Evolutionary conservation across 139 green algal genomes (phyloP), one percentile per base, ranked within the genome.

Genomic region (Dunaliella sp.): DNA sequence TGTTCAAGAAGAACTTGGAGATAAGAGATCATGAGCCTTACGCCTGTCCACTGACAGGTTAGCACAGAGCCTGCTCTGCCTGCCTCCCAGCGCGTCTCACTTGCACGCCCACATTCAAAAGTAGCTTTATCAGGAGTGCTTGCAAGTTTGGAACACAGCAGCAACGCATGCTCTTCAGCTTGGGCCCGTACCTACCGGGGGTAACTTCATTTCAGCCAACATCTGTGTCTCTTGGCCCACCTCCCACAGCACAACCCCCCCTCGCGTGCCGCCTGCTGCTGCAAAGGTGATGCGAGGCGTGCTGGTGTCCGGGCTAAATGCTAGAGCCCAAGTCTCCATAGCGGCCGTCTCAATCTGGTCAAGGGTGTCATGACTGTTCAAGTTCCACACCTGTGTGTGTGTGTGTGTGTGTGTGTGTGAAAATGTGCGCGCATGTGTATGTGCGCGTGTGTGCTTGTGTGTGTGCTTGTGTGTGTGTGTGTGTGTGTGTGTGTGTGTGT

Each of bases 251-350:
- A 88, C 86, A 12, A 95, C 89, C 1, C 78, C 86, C 37, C 93
- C 95, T 32, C 86, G 89, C 81, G 89, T 97, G 37, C 95, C 95
- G 0, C 92, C 94, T 3, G 93, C 94, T n/a, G 93, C 86, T 24
- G 94, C 95, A 25, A 97, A 75, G 33, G 38, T 78, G 79, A 81
- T 76, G 36, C 35, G 59, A 38, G 1, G 77, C 35, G 22, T 7
- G 58, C 88, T 84, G 16, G 48, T 22, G 28, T 82, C 38, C 0
- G 95, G 94, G 0, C 91, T 86, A 79, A 98, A 98, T 0, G 90
- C 85, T 7, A 97, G 89, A 24, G 86, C 84, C 96, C 96, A 99
- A 1, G 93, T 93, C 86, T 99, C 96, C 7, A 95, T 97, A 0
- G 96, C 94, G 21, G 91, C 90, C 31, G 90, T 91, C 88, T 98